Evolutionary conservation across 2,329 filamentous ascomycete species (phyloP), one percentile per base, ranked within the genome.

Genomic region (Metarhizium guizhouense): DNA sequence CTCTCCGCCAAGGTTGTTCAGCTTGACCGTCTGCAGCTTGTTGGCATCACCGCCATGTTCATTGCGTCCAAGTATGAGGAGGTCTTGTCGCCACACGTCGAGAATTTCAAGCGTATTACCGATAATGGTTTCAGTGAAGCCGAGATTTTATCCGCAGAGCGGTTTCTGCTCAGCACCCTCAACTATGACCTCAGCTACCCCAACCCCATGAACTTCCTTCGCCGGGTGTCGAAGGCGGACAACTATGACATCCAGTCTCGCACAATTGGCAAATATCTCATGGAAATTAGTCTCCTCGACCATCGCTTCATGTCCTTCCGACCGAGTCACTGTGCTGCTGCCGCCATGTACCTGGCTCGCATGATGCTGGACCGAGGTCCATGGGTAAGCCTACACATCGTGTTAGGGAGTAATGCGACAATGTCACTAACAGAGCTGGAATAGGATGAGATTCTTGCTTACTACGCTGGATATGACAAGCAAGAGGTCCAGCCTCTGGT

Each of bases 201-300:
- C 56, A 99, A 99, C 74, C 94, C 94, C 25, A 99, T 99, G 94
- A 99, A 99, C 81, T 99, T 99, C 77, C 84, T 99, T 58, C 90
- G 94, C 61, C 89, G 95, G 63, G 96, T 99, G 73, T 97, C 93
- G 59, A 99, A 99, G 80, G 95, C 94, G 67, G 95, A 99, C 76
- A 94, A 95, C 78, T 99, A 99, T 75, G 93, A 99, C 73, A 96
- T 97, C 66, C 90, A 96, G 72, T 96, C 92, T 58, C 89, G 94
- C 65, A 99, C 94, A 50, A 83, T 99, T 58, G 94, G 90, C 72
- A 99, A 99, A 76, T 99, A 97, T 72, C 80, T 99, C 51, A 90
- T 96, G 76, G 94, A 99, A 77, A 96, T 99, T 67, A 94, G 90
- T 70, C 84, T 96, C 61, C 80, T 99, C 32, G 94, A 99, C 67